Evolutionary conservation across 345 rosid species (phyloP).

Genomic region (Citrus trifoliata): DNA sequence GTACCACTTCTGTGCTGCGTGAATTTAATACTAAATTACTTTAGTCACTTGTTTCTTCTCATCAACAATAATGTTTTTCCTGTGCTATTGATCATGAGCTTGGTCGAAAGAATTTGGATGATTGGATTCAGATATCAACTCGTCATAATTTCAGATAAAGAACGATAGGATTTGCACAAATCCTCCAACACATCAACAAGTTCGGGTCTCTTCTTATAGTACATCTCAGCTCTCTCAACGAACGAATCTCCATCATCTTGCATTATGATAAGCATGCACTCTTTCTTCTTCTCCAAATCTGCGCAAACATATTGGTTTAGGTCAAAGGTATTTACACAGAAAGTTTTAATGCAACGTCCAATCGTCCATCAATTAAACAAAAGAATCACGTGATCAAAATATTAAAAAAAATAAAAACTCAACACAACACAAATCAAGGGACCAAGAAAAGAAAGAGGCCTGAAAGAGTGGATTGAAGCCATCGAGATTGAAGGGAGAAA

Average conservation of each 20-base stretch:
- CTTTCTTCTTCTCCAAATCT: slow-evolving; percentile 25
- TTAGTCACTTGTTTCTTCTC: slow-evolving; percentile 24
- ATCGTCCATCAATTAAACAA: not conserved
- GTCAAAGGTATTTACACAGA: too few species aligned
- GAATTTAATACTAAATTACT: not conserved
- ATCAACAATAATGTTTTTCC: not conserved
- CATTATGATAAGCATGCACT: slow-evolving; percentile 12
- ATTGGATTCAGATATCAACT: slow-evolving; percentile 6
- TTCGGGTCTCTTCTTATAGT: slow-evolving; percentile 22
- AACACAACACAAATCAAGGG: not conserved
- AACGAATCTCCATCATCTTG: slow-evolving; percentile 28
- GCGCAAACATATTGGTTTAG: not conserved
- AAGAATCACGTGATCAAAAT: not conserved
- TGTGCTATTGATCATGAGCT: not conserved
- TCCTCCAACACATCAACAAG: slow-evolving; percentile 14
- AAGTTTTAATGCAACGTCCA: too few species aligned
- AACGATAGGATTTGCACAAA: slow-evolving; percentile 16
- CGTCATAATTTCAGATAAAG: slow-evolving; percentile 20
- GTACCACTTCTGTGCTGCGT: too few species aligned
- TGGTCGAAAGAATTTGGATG: not conserved
- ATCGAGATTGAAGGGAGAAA: slow-evolving; percentile 31
- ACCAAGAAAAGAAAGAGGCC: slow-evolving; percentile 13
- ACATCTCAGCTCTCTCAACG: slow-evolving; percentile 23
- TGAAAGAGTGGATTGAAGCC: slow-evolving; percentile 50
- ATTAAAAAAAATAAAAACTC: not conserved